These are phyloP conservation scores for Sporothrix brunneoviolacea DNA, from an alignment of 2,329 filamentous ascomycete species.

Conservation along the genomic window DNA sequence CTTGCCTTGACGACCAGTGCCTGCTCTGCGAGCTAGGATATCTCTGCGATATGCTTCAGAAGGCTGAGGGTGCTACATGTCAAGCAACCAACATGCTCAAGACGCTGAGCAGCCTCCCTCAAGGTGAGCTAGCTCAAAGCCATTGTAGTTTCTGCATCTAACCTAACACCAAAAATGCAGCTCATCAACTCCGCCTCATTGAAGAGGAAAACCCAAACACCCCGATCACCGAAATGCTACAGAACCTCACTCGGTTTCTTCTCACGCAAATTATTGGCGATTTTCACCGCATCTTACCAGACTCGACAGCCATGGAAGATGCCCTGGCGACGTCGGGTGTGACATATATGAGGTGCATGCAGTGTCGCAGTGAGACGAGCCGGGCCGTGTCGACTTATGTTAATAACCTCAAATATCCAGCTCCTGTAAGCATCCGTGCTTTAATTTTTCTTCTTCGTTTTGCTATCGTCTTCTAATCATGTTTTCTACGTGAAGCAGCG, in stretches of 20 bases:
- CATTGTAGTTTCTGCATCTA: too few species aligned
- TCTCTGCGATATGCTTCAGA: conserved; percentile 95
- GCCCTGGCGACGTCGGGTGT: conserved; percentile 64
- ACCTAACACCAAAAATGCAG: too few species aligned
- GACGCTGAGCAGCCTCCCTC: conserved; percentile 75
- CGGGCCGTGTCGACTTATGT: conserved; percentile 72
- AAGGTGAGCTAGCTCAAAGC: too few species aligned
- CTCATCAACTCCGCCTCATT: conserved; percentile 68
- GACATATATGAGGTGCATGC: conserved; percentile 73
- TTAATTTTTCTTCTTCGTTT: too few species aligned
- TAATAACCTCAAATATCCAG: conserved; percentile 79
- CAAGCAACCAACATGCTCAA: conserved; percentile 94
- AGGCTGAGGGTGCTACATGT: conserved; percentile 87
- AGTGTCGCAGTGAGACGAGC: conserved; percentile 80
- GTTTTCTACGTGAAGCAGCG: too few species aligned
- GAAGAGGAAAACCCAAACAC: conserved; percentile 74
- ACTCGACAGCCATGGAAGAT: conserved; percentile 62
- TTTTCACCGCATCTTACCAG: conserved; percentile 60
- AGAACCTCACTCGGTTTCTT: conserved; percentile 78
- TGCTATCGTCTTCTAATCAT: too few species aligned
- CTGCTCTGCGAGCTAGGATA: conserved; percentile 92
- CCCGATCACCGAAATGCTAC: conserved; percentile 73
- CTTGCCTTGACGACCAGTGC: conserved; percentile 76
- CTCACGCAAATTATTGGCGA: conserved; percentile 74
- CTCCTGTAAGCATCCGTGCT: too few species aligned